A percentile compares a stretch with the other conserved stretches of the same genome.
phyloP scores from a whole-genome alignment of 176 grass and related monocot genomes.

The Triticum urartu region DNA sequence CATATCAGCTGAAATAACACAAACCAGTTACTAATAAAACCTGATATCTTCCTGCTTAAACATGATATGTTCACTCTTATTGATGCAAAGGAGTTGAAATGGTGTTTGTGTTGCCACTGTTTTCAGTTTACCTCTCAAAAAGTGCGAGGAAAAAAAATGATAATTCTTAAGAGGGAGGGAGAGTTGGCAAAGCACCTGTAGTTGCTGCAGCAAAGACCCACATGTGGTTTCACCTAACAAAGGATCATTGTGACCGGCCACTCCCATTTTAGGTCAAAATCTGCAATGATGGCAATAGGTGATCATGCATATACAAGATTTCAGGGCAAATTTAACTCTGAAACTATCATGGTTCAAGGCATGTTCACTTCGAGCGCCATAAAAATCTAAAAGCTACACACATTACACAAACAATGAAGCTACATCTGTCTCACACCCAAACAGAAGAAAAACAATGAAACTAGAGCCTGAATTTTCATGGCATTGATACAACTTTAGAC shows the following conservation, averaged over 20 bases:
- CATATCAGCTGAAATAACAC: slow-evolving; percentile 78
- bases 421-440: not conserved
- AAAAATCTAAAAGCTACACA: not conserved
- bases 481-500: not conserved
- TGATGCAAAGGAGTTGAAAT: slow-evolving; percentile 18
- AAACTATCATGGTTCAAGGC: not conserved
- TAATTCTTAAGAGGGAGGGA: not conserved
- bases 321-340: not conserved
- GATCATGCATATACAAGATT: not conserved
- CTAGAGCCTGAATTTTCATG: not conserved
- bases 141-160: not conserved
- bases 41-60: not conserved
- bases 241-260: slow-evolving; percentile 55
- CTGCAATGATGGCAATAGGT: slow-evolving; percentile 38
- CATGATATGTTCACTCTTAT: not conserved
- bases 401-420: not conserved
- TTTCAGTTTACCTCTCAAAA: not conserved
- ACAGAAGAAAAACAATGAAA: not conserved
- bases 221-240: slow-evolving; percentile 78
- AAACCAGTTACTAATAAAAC: slow-evolving; percentile 2
- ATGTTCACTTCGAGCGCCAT: not conserved
- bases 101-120: not conserved
- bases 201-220: slow-evolving; percentile 80
- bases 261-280: slow-evolving; percentile 65
- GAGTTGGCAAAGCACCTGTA: slow-evolving; percentile 52